These are phyloP conservation scores for Pleurotus platypus DNA, from an alignment of 768 basidiomycete species.

Conservation along the genomic window DNA sequence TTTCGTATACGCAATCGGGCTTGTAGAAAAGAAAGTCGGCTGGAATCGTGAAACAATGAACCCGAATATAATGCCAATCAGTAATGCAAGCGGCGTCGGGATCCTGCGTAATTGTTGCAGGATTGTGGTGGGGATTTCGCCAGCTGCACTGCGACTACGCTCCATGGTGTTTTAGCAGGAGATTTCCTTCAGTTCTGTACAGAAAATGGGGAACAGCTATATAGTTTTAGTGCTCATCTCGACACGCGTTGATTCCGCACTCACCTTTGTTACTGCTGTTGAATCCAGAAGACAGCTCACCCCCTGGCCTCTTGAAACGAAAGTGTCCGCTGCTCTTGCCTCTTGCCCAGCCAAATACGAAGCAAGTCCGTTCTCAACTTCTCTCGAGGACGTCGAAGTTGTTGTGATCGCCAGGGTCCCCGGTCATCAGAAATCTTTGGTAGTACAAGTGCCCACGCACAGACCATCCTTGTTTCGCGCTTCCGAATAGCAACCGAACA, in stretches of 20 bases:
- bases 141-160: conserved; percentile 9
- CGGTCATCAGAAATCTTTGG: background rate
- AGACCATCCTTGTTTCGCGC: background rate
- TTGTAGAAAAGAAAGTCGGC: conserved; percentile 34
- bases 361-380: too few relatives aligned
- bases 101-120: conserved; percentile 35
- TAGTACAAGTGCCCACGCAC: background rate
- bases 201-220: too few relatives aligned
- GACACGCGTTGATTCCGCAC: too few relatives aligned
- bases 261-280: too few relatives aligned
- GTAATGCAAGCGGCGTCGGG: conserved; percentile 52
- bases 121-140: conserved; percentile 9
- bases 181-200: background rate
- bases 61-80: conserved; percentile 61
- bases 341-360: too few relatives aligned
- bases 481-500: background rate
- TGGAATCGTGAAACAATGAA: conserved; percentile 50
- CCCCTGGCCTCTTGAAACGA: too few relatives aligned
- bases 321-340: too few relatives aligned
- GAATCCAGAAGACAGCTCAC: too few relatives aligned
- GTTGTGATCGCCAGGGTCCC: background rate
- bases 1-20: conserved; percentile 34
- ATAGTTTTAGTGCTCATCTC: too few relatives aligned
- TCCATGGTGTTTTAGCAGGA: background rate
- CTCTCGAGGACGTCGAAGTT: background rate